phyloP scores from a whole-genome alignment of 192 early-diverging fungal genomes.

The Backusella tuberculispora region DNA sequence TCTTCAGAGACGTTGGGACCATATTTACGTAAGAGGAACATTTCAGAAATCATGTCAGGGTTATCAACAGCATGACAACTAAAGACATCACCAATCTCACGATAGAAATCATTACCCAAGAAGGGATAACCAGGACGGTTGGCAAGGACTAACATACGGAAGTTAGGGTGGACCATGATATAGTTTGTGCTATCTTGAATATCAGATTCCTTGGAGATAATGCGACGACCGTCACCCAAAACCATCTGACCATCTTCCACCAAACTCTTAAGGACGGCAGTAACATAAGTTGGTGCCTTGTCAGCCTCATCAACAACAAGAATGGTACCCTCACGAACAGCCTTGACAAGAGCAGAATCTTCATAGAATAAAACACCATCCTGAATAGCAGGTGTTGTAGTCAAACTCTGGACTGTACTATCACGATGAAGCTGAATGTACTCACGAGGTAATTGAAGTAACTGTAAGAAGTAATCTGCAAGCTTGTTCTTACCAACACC shows the following conservation, averaged over 20 bases:
- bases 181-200: slow-evolving; percentile 47
- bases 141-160: slow-evolving; percentile 84
- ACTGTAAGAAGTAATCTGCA: slow-evolving; percentile 72
- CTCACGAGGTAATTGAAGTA: slow-evolving; percentile 69
- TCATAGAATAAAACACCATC: slow-evolving; percentile 72
- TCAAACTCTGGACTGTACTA: slow-evolving; percentile 78
- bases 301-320: slow-evolving; percentile 84
- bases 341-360: slow-evolving; percentile 68
- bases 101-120: slow-evolving; percentile 84
- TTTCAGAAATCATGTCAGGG: slow-evolving; percentile 75
- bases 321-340: slow-evolving; percentile 54
- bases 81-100: slow-evolving; percentile 80
- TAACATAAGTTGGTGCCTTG: slow-evolving; percentile 81
- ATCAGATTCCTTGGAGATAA: slow-evolving; percentile 53
- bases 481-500: slow-evolving; percentile 71
- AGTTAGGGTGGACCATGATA: slow-evolving; percentile 64
- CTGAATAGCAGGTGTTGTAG: slow-evolving; percentile 70
- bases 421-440: slow-evolving; percentile 85
- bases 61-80: slow-evolving; percentile 77
- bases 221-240: slow-evolving; percentile 74
- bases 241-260: slow-evolving; percentile 82
- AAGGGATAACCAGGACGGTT: slow-evolving; percentile 82
- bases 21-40: slow-evolving; percentile 69
- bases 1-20: slow-evolving; percentile 75
- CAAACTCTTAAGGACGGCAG: slow-evolving; percentile 73